Percentiles rank a stretch among this genome's conserved stretches.
Conservation (phyloP, 2,329 filamentous ascomycete genomes). For the Clonostachys rhizophaga region DNA sequence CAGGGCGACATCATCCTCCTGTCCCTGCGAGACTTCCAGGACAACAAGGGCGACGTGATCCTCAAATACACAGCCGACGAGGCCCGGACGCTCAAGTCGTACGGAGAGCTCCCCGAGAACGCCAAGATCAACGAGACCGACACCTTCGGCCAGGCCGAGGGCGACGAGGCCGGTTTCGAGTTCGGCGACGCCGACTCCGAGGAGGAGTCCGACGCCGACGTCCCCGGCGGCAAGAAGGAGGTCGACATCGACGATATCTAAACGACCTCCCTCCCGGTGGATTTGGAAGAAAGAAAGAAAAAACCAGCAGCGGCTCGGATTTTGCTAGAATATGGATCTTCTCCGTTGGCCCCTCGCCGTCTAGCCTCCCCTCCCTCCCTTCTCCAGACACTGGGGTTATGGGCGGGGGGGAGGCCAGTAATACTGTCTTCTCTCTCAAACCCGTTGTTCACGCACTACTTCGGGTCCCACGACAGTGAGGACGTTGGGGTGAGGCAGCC, state of each 20-base stretch:
- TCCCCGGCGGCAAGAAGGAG: constrained; percentile 63
- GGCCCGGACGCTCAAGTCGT: constrained; percentile 90
- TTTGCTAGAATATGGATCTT: too few relatives aligned
- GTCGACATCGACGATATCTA: constrained; percentile 96
- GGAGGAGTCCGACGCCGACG: constrained; percentile 40
- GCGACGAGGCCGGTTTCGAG: constrained; percentile 96
- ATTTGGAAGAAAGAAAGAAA: background rate
- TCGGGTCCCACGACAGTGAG: constrained; percentile 40
- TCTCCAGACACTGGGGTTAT: too few relatives aligned
- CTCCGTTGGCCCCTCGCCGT: too few relatives aligned
- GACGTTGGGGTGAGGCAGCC: constrained; percentile 18
- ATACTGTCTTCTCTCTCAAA: constrained; percentile 66
- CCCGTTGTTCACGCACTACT: constrained; percentile 13
- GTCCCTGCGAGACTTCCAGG: constrained; percentile 87
- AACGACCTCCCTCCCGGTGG: constrained; percentile 15
- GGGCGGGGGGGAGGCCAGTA: constrained; percentile 12
- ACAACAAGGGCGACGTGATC: constrained; percentile 95
- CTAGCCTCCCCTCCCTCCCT: constrained; percentile 4
- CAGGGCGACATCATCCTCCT: constrained; percentile 91
- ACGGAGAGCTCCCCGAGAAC: constrained; percentile 93
- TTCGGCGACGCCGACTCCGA: constrained; percentile 87
- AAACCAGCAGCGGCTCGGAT: background rate
- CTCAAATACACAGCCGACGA: constrained; percentile 96
- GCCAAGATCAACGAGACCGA: constrained; percentile 99
- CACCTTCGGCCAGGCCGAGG: constrained; percentile 84